Percentiles rank a stretch among this genome's conserved stretches.
Conservation (phyloP, 331 rosid species). For the Acacia concinna region DNA sequence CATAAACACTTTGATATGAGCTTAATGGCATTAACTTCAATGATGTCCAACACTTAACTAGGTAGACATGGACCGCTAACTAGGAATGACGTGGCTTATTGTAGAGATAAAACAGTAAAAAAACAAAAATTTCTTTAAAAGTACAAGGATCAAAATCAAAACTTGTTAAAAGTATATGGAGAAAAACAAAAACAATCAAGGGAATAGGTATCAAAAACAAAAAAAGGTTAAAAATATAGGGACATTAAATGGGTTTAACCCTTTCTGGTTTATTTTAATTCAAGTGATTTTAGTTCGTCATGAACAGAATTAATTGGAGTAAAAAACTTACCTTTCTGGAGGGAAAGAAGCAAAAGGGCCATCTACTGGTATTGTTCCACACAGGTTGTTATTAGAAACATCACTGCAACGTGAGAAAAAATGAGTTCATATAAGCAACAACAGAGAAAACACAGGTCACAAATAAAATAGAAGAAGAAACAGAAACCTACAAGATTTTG, state of each 20-base stretch:
- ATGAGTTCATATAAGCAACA: constrained; percentile 3
- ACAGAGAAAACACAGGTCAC: neutral
- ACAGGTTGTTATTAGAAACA: constrained; percentile 79
- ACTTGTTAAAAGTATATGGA: neutral
- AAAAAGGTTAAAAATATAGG: neutral
- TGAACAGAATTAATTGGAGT: neutral
- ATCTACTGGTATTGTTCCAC: constrained; percentile 93
- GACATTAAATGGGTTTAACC: neutral
- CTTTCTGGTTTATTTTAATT: neutral
- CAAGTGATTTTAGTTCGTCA: neutral
- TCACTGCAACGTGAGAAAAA: constrained; percentile 51
- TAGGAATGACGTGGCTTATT: neutral
- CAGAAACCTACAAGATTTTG: constrained; percentile 71
- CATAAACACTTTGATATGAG: neutral
- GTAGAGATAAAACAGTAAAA: neutral
- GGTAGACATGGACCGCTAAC: neutral
- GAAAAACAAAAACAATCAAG: too few species aligned
- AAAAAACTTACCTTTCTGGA: constrained; percentile 56
- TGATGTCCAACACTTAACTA: neutral
- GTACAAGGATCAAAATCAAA: too few species aligned
- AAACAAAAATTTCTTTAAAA: too few species aligned
- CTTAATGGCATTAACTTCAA: neutral
- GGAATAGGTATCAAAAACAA: too few species aligned
- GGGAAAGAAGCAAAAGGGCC: constrained; percentile 83
- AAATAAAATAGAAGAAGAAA: neutral